Base-by-base conservation (phyloP, 2,329 filamentous ascomycete species). In the Trichoderma sp. region DNA sequence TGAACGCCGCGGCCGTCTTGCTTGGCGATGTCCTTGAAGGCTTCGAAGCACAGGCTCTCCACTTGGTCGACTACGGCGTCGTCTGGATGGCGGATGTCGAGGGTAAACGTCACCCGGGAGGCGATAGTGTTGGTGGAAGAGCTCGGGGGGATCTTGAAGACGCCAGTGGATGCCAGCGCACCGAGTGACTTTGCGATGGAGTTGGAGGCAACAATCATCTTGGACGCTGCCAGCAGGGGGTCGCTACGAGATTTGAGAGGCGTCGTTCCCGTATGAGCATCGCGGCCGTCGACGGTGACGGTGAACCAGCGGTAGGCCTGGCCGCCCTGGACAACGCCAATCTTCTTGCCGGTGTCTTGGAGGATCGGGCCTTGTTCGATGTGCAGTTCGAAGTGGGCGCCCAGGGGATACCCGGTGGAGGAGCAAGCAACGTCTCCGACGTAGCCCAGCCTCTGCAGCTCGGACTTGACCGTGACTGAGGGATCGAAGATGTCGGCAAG, bases 331-430 rank as follows among this genome's bases (percentile, higher is more conserved):
- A 77, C 75, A 14, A 76, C 74, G 9, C 75, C 75, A 47, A 77
- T 71, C 45, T 68, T 72, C 39, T 65, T 71, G 0, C 67, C 66
- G 1, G 67, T 65, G 7, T 68, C 66, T 58, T 93, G 88, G 1
- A 96, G 82, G 41, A 92, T 85, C 0, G 73, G 73, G 0, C 73
- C 74, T 74, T 96, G 92, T 74, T 96, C 92, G 61, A 94, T 94
- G 72, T 95, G 91, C 10, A 95, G 81, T 75, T 94, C 91, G 71
- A 94, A 93, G 74, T 94, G 90, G 1, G 90, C 90, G 0, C 85
- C 88, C 77, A 93, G 86, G 0, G 89, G 88, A n/a, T 69, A 69
- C 2, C 71, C 68, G n/a, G 34, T 41, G 9, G 39, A 41, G 2
- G 64, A 44, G 28, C 69, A 70, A 19, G 64, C 64, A 6, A 67